Conservation (phyloP, 75 land plant genomes). For the Ceratopteris richardii region DNA sequence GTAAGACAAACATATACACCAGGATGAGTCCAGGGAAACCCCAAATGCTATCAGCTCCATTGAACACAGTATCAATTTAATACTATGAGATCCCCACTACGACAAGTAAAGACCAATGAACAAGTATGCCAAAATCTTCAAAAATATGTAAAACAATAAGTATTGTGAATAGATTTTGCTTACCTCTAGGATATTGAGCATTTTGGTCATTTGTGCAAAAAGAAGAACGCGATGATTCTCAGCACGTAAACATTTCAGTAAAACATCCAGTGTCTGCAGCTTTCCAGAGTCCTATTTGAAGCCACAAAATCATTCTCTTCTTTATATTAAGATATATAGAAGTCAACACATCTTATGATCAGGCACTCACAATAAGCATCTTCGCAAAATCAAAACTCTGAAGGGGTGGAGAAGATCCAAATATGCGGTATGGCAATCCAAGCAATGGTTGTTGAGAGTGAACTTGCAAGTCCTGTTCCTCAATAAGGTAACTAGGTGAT, state of each 20-base stretch:
- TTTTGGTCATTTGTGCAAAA: slow-evolving; percentile 99
- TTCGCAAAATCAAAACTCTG: slow-evolving; percentile 93
- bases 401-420: slow-evolving; percentile 92
- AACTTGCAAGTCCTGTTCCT: slow-evolving; percentile 60
- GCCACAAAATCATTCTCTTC: background rate
- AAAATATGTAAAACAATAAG: too few relatives aligned
- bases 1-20: too few relatives aligned
- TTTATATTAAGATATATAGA: too few relatives aligned
- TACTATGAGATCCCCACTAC: too few relatives aligned
- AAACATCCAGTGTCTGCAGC: slow-evolving; percentile 73
- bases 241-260: slow-evolving; percentile 78
- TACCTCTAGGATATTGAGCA: slow-evolving; percentile 98
- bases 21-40: too few relatives aligned
- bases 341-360: background rate
- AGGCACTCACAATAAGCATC: slow-evolving; percentile 69
- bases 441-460: slow-evolving; percentile 48
- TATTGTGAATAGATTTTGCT: too few relatives aligned
- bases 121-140: too few relatives aligned
- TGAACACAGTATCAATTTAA: too few relatives aligned
- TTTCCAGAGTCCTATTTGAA: slow-evolving; percentile 85
- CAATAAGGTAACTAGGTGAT: slow-evolving; percentile 45
- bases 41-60: too few relatives aligned
- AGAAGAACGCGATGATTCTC: slow-evolving; percentile 91
- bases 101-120: too few relatives aligned
- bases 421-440: slow-evolving; percentile 59